Percentiles rank a stretch among this genome's conserved stretches.
Evolutionary conservation across 2,329 filamentous ascomycete species (phyloP).

Genomic region (Diaporthe amygdali): DNA sequence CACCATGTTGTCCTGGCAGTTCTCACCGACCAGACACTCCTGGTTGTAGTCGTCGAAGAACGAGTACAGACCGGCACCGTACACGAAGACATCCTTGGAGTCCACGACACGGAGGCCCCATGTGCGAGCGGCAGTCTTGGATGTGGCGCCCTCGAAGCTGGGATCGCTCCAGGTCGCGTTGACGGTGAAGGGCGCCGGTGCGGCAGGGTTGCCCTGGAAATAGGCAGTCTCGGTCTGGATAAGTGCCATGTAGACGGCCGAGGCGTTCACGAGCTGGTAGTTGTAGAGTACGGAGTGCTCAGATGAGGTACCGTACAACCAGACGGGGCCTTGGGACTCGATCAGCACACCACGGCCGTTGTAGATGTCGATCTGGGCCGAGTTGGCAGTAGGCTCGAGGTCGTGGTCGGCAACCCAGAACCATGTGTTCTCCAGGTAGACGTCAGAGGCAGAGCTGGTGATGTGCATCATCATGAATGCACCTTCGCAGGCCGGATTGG

Average conservation of each 20-base stretch:
- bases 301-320: conserved; percentile 79
- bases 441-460: conserved; percentile 60
- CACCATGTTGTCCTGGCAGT: conserved; percentile 81
- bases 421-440: conserved; percentile 89
- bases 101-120: conserved; percentile 77
- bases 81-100: conserved; percentile 71
- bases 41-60: conserved; percentile 86
- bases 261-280: conserved; percentile 81
- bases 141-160: conserved; percentile 60
- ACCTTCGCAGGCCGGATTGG: conserved; percentile 73
- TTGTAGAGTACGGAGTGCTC: conserved; percentile 76
- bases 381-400: conserved; percentile 73
- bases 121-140: conserved; percentile 68
- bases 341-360: conserved; percentile 85
- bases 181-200: conserved; percentile 67
- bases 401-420: conserved; percentile 93
- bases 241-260: conserved; percentile 80
- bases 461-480: conserved; percentile 75
- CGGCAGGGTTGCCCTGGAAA: conserved; percentile 83
- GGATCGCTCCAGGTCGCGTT: conserved; percentile 69
- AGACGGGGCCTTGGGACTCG: conserved; percentile 77
- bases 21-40: conserved; percentile 68
- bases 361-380: conserved; percentile 78
- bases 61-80: conserved; percentile 77
- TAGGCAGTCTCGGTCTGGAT: conserved; percentile 92